Conservation (phyloP, 2,329 filamentous ascomycete species). For the Neurospora sp. region DNA sequence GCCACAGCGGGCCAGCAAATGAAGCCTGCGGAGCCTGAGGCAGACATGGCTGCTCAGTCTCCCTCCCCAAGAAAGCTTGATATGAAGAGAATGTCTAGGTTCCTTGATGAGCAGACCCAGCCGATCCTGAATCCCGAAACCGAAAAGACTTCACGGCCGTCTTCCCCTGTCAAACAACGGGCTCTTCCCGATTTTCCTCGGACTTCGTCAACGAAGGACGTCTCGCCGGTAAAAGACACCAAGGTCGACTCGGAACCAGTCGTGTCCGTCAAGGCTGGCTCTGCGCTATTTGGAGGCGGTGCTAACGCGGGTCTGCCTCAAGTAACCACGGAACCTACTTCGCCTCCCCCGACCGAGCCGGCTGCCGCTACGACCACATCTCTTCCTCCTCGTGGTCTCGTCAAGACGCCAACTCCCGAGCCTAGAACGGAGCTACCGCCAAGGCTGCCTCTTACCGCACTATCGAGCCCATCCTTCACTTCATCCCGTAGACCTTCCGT, state of each 20-base stretch:
- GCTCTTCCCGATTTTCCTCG: conserved; percentile 17
- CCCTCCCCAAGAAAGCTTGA: conserved; percentile 49
- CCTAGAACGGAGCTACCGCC: conserved; percentile 4
- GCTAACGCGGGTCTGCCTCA: conserved; percentile 11
- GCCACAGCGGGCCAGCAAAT: neutral
- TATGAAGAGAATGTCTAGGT: conserved; percentile 49
- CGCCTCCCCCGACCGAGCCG: neutral
- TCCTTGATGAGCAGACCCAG: conserved; percentile 37
- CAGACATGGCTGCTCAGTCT: conserved; percentile 30
- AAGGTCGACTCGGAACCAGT: conserved; percentile 23
- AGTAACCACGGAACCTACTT: conserved; percentile 2
- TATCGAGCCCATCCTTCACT: neutral
- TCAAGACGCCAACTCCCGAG: neutral
- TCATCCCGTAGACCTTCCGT: neutral
- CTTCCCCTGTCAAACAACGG: conserved; percentile 23
- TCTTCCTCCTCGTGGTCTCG: neutral
- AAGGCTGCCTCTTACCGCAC: neutral
- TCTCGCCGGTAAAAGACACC: conserved; percentile 11
- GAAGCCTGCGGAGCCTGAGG: conserved; percentile 20
- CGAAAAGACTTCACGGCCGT: conserved; percentile 15
- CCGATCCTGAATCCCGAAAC: conserved; percentile 20
- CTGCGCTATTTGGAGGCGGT: conserved; percentile 24
- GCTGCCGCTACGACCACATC: neutral
- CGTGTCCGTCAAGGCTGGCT: conserved; percentile 27
- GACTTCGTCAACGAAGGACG: conserved; percentile 19